A percentile compares a stretch with the other conserved stretches of the same genome.
Evolutionary conservation across 768 basidiomycete genomes (phyloP).

Genomic region (Pholiota conissans): DNA sequence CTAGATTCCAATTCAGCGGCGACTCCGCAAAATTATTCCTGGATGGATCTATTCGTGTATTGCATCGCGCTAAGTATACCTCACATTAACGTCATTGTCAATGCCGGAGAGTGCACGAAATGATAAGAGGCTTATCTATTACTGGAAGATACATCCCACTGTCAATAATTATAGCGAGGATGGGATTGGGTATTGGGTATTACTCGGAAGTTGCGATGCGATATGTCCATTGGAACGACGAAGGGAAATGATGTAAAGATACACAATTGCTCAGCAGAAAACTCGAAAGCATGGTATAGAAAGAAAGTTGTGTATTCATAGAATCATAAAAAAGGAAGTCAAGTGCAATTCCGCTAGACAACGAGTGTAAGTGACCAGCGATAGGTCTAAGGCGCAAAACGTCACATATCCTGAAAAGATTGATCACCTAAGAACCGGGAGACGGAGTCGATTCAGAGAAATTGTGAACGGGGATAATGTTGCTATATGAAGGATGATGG

Average conservation of each 20-base stretch:
- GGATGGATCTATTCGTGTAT: neutral
- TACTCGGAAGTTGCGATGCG: neutral
- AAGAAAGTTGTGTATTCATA: conserved; percentile 2
- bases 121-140: neutral
- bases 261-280: neutral
- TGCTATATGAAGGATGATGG: neutral
- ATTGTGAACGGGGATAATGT: neutral
- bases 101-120: no score
- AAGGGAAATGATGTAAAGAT: neutral
- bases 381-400: conserved; percentile 6
- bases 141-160: neutral
- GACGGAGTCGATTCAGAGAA: neutral
- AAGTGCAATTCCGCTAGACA: conserved; percentile 9
- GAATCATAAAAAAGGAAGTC: neutral
- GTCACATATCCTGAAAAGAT: neutral
- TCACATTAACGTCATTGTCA: no score
- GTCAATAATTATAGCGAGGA: neutral
- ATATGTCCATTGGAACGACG: neutral
- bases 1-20: neutral
- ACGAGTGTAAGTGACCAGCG: conserved; percentile 14
- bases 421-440: neutral
- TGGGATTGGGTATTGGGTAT: neutral
- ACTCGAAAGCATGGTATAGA: neutral
- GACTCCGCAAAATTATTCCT: neutral
- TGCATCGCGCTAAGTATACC: no score